A percentile compares a stretch with the other conserved stretches of the same genome.
These are phyloP conservation scores for Diutina ranongensis DNA, from an alignment of 1,139 yeast genomes.

Conservation along the genomic window DNA sequence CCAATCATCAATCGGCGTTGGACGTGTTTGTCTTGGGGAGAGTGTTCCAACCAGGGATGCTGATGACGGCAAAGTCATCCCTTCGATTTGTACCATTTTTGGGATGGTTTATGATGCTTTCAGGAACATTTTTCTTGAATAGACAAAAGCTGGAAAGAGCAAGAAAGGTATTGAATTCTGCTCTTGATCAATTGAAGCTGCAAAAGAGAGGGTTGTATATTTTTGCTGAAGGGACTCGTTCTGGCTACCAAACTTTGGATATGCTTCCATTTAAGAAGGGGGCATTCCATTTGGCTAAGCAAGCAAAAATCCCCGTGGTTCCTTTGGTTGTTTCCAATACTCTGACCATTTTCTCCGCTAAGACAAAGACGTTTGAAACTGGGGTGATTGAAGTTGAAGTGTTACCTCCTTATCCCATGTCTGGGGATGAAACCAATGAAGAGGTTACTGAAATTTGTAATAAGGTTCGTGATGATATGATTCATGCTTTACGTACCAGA, in stretches of 20 bases:
- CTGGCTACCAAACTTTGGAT: constrained; percentile 54
- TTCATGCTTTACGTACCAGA: constrained; percentile 9
- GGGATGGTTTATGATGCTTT: constrained; percentile 90
- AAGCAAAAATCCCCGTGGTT: constrained; percentile 78
- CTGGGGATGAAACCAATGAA: constrained; percentile 40
- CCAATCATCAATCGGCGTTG: constrained; percentile 87
- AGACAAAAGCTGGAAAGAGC: constrained; percentile 73
- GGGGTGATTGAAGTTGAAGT: constrained; percentile 59
- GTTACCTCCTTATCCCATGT: constrained; percentile 54
- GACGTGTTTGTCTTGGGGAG: constrained; percentile 74
- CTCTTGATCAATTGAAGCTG: constrained; percentile 47
- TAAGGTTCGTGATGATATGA: constrained; percentile 25
- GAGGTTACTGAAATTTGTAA: constrained; percentile 42
- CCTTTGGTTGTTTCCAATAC: constrained; percentile 86
- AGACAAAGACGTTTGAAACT: constrained; percentile 39
- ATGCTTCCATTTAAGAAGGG: constrained; percentile 91
- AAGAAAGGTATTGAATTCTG: constrained; percentile 57
- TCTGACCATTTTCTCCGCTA: constrained; percentile 56
- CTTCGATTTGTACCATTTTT: constrained; percentile 80
- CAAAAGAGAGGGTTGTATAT: constrained; percentile 66
- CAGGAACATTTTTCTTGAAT: constrained; percentile 87
- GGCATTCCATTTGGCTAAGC: constrained; percentile 93
- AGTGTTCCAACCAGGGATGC: constrained; percentile 78
- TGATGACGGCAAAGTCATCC: constrained; percentile 85
- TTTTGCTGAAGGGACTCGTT: constrained; percentile 95